These are phyloP conservation scores for Cyclotella atomus DNA, from an alignment of 108 stramenopile genomes.

Conservation along the genomic window DNA sequence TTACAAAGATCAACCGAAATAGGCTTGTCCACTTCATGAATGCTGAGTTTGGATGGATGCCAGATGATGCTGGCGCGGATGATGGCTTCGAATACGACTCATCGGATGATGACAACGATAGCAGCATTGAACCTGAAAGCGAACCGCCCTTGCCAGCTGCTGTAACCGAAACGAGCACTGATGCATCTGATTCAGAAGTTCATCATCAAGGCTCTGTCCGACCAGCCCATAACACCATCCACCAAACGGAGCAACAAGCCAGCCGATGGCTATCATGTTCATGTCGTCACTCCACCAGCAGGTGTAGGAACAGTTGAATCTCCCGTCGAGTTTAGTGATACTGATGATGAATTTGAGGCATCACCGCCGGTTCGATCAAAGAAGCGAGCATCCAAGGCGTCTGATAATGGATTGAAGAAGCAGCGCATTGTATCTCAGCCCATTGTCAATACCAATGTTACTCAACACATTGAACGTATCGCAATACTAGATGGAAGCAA, in stretches of 20 bases:
- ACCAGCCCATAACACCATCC: not conserved
- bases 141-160: not conserved
- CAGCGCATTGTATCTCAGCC: too few species aligned
- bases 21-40: conserved; percentile 20
- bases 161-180: not conserved
- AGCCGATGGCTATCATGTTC: too few species aligned
- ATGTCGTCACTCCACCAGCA: not conserved
- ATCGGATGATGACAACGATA: not conserved
- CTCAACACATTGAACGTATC: too few species aligned
- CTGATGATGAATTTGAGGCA: not conserved
- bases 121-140: not conserved
- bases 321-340: not conserved
- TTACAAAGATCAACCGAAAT: not conserved
- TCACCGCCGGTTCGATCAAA: too few species aligned
- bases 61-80: not conserved
- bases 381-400: too few species aligned
- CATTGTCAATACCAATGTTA: too few species aligned
- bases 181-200: not conserved
- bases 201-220: not conserved
- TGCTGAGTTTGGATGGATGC: conserved; percentile 15
- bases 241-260: not conserved
- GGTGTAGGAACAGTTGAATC: not conserved
- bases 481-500: too few species aligned
- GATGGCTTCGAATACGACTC: not conserved
- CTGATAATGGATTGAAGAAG: too few species aligned